Conservation (phyloP, 805 yeast species). For the Lipomyces orientalis region DNA sequence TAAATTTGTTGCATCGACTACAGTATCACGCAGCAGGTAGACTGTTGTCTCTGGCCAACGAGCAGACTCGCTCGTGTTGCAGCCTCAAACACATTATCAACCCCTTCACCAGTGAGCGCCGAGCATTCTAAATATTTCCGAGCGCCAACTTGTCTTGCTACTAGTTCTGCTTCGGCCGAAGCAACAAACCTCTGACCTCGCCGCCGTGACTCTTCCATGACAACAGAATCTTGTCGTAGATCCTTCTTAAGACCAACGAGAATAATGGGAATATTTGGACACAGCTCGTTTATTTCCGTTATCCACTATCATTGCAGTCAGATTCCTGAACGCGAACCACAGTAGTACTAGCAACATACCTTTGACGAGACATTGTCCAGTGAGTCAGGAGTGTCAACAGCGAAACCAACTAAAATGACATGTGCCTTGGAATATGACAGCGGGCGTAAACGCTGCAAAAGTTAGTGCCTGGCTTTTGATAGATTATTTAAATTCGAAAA, state of each 20-base stretch:
- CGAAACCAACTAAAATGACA: slow-evolving; percentile 83
- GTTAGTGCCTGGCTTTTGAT: not conserved
- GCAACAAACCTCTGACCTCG: slow-evolving; percentile 58
- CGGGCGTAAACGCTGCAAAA: slow-evolving; percentile 67
- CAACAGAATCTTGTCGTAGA: slow-evolving; percentile 56
- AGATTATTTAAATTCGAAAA: not conserved
- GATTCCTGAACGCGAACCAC: not conserved
- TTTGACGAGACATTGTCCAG: slow-evolving; percentile 79
- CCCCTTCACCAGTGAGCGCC: slow-evolving; percentile 92
- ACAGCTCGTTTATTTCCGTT: slow-evolving; percentile 76
- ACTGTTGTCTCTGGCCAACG: slow-evolving; percentile 54
- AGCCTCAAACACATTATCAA: slow-evolving; percentile 88
- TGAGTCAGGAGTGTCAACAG: slow-evolving; percentile 84
- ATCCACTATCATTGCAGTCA: slow-evolving; percentile 62
- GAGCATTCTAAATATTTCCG: slow-evolving; percentile 84
- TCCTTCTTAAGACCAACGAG: slow-evolving; percentile 88
- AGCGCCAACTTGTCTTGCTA: slow-evolving; percentile 82
- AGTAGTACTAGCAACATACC: slow-evolving; percentile 15
- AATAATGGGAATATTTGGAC: slow-evolving; percentile 79
- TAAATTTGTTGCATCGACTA: not conserved
- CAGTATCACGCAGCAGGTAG: slow-evolving; percentile 52
- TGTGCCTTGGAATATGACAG: slow-evolving; percentile 87
- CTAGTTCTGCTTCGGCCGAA: slow-evolving; percentile 63
- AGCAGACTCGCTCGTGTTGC: slow-evolving; percentile 85
- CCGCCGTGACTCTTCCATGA: slow-evolving; percentile 46